Percentiles rank a stretch among this genome's conserved stretches.
Evolutionary conservation across 768 basidiomycete genomes (phyloP).

Genomic region (Royoungia palumana): DNA sequence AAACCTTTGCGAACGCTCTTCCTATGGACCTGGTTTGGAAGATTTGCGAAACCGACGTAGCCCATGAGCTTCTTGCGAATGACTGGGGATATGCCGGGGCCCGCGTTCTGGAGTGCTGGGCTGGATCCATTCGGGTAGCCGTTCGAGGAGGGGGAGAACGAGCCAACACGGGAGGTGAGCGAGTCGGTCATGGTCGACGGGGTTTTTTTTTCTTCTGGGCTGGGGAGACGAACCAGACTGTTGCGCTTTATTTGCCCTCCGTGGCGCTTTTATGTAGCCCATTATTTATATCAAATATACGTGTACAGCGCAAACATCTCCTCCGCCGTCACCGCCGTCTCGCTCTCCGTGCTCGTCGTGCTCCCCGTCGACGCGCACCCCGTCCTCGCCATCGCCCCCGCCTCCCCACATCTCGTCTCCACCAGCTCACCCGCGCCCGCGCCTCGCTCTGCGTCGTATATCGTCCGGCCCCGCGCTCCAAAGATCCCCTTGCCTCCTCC

Average conservation of each 20-base stretch:
- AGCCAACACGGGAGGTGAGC: slow-evolving; percentile 50
- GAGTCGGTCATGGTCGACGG: slow-evolving; percentile 64
- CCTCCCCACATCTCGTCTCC: slow-evolving; percentile 21
- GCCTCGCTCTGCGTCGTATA: slow-evolving; percentile 20
- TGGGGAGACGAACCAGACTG: slow-evolving; percentile 38
- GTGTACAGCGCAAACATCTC: slow-evolving; percentile 44
- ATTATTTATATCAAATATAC: slow-evolving; percentile 16
- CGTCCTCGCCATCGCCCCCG: background rate
- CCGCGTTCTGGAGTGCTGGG: slow-evolving; percentile 49
- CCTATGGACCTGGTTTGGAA: slow-evolving; percentile 99
- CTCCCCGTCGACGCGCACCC: background rate
- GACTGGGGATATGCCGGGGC: slow-evolving; percentile 34
- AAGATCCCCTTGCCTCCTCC: background rate
- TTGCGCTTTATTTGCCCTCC: slow-evolving; percentile 34
- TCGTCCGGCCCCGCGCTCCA: slow-evolving; percentile 26
- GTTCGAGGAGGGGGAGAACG: slow-evolving; percentile 51
- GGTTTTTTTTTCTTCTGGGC: slow-evolving; percentile 44
- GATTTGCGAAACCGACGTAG: slow-evolving; percentile 94
- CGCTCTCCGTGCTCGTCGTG: background rate
- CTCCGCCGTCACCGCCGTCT: slow-evolving; percentile 13
- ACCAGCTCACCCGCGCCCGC: background rate
- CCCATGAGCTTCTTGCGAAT: slow-evolving; percentile 92
- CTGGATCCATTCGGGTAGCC: slow-evolving; percentile 61
- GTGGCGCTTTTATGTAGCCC: slow-evolving; percentile 28
- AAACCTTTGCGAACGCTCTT: slow-evolving; percentile 98